These are phyloP conservation scores for Schoenoplectus tabernaemontani DNA, from an alignment of 202 grass and related monocot species.

Conservation along the genomic window DNA sequence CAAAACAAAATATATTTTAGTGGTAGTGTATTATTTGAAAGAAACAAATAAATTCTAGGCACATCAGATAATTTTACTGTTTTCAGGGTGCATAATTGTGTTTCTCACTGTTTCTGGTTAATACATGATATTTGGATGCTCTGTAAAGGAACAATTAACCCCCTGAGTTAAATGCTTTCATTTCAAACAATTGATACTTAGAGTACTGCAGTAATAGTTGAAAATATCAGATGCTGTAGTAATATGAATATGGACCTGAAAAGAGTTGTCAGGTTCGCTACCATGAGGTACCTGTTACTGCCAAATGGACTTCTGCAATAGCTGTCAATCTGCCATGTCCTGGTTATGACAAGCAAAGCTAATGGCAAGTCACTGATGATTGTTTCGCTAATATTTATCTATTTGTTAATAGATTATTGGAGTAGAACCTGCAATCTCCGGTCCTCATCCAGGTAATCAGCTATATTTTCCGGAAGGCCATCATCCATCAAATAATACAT, in stretches of 20 bases:
- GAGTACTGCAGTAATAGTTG: not conserved
- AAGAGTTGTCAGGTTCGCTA: not conserved
- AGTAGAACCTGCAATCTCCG: slow-evolving; percentile 87
- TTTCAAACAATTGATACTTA: not conserved
- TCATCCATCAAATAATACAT: not conserved
- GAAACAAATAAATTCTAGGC: not conserved
- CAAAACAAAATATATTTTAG: not conserved
- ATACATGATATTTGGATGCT: not conserved
- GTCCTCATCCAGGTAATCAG: slow-evolving; percentile 55
- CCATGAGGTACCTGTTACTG: not conserved
- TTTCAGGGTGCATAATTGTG: not conserved
- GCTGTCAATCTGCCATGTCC: not conserved
- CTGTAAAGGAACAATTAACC: not conserved
- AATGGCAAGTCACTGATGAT: not conserved
- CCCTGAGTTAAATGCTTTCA: not conserved
- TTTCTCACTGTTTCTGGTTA: not conserved
- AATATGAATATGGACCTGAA: not conserved
- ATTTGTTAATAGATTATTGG: slow-evolving; percentile 60
- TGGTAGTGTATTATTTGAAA: not conserved
- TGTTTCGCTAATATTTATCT: slow-evolving; percentile 3
- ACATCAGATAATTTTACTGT: not conserved
- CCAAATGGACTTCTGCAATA: not conserved
- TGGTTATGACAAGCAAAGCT: not conserved
- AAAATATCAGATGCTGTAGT: not conserved
- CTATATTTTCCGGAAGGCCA: not conserved